Evolutionary conservation across 2,329 filamentous ascomycete species (phyloP).

Genomic region (Venturia asperata): DNA sequence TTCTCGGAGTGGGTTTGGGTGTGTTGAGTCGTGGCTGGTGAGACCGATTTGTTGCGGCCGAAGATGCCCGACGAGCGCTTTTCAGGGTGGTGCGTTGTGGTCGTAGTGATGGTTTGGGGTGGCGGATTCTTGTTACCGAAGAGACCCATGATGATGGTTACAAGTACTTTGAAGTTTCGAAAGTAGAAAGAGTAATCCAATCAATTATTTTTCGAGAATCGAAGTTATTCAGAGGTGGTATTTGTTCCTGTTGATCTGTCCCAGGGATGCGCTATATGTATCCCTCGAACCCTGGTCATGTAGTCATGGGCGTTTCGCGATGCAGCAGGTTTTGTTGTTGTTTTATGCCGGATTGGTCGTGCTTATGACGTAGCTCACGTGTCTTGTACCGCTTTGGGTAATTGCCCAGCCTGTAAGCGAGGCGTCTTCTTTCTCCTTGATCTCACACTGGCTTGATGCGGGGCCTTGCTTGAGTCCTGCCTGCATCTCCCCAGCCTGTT

Average conservation of each 20-base stretch:
- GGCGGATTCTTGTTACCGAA: conserved; percentile 26
- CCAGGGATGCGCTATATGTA: conserved; percentile 2
- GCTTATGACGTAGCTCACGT: conserved; percentile 4
- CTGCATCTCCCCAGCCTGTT: too few relatives aligned
- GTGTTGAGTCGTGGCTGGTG: conserved; percentile 27
- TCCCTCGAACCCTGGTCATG: background rate
- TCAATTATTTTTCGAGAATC: too few relatives aligned
- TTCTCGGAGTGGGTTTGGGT: conserved; percentile 2
- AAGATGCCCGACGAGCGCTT: conserved; percentile 30
- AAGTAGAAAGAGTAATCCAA: too few relatives aligned
- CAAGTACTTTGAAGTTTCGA: too few relatives aligned
- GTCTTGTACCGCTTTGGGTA: background rate
- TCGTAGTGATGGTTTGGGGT: conserved; percentile 25
- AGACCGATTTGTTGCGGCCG: conserved; percentile 22
- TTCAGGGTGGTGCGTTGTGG: conserved; percentile 24
- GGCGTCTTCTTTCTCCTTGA: too few relatives aligned
- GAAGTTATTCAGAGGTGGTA: background rate
- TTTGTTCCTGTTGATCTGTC: conserved; percentile 2
- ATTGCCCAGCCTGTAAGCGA: background rate
- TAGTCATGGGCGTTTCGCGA: conserved; percentile 6
- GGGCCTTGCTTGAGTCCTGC: too few relatives aligned
- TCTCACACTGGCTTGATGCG: too few relatives aligned
- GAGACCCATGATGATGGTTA: conserved; percentile 29
- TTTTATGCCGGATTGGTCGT: background rate
- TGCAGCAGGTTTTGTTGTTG: conserved; percentile 6